These are phyloP conservation scores for Ceratobasidium papillatum DNA, from an alignment of 1,284 basidiomycete genomes.

Conservation along the genomic window DNA sequence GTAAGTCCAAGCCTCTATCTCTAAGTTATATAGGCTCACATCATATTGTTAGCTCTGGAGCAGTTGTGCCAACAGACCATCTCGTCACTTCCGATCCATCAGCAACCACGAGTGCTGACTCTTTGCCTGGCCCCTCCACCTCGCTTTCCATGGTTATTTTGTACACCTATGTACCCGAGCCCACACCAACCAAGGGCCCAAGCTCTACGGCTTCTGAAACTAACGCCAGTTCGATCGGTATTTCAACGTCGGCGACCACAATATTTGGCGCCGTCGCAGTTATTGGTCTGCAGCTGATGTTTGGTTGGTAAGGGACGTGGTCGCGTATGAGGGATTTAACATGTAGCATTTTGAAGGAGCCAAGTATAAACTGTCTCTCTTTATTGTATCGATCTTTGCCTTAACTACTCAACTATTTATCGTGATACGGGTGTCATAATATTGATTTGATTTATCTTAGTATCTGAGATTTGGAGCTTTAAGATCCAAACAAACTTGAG, in stretches of 20 bases:
- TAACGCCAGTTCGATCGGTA: not conserved
- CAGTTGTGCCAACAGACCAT: constrained; percentile 19
- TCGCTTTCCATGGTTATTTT: constrained; percentile 11
- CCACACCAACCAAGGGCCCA: not conserved
- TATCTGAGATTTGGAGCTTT: not conserved
- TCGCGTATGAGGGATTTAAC: not conserved
- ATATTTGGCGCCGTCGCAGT: not conserved
- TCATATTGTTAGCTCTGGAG: constrained; percentile 2
- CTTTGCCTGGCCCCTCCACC: not conserved
- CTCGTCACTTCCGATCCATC: constrained; percentile 27
- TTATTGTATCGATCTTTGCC: constrained; percentile 2
- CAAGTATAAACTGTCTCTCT: not conserved
- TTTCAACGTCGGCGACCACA: not conserved
- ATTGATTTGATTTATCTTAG: not conserved
- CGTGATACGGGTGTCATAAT: not conserved
- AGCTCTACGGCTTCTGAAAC: not conserved
- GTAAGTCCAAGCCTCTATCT: not conserved
- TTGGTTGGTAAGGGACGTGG: not conserved
- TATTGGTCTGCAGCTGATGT: constrained; percentile 7
- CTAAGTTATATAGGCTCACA: not conserved
- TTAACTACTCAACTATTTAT: not conserved
- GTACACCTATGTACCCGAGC: constrained; percentile 5
- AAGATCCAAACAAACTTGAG: no score
- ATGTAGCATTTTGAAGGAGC: constrained; percentile 17
- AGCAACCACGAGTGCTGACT: not conserved